phyloP scores from a whole-genome alignment of 78 protist species.

The Dictyostelium brefeldianum region DNA sequence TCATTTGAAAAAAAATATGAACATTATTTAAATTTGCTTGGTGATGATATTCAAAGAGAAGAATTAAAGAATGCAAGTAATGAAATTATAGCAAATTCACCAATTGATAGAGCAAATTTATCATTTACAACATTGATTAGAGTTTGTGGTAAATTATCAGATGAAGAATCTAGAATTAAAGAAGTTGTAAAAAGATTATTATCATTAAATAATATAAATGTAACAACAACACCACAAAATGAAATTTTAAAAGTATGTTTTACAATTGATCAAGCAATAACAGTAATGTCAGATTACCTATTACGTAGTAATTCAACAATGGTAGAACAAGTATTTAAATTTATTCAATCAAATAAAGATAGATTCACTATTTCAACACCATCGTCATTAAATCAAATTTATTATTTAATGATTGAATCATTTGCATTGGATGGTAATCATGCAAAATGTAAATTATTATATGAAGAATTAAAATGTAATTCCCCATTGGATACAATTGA shows the following conservation, averaged over 20 bases:
- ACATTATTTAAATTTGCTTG: neutral
- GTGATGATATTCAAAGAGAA: slow-evolving; percentile 14
- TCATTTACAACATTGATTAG: slow-evolving; percentile 47
- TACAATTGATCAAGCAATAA: neutral
- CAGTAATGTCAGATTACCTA: neutral
- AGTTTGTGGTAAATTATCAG: slow-evolving; percentile 44
- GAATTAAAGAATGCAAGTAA: slow-evolving; percentile 24
- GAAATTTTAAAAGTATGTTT: neutral
- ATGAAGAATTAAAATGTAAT: neutral
- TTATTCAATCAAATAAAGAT: slow-evolving; percentile 21
- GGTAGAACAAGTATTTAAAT: slow-evolving; percentile 27
- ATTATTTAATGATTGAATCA: slow-evolving; percentile 16
- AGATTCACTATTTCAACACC: neutral
- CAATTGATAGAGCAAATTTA: slow-evolving; percentile 53
- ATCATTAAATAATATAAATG: neutral
- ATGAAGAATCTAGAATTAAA: neutral
- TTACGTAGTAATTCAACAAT: neutral
- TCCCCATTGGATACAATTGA: too few relatives aligned
- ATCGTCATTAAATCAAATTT: neutral
- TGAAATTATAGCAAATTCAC: neutral
- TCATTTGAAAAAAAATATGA: neutral
- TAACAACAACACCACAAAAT: neutral
- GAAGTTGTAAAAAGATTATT: slow-evolving; percentile 22
- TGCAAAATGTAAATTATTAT: neutral
- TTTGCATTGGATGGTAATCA: slow-evolving; percentile 9